phyloP scores from a whole-genome alignment of 208 protist species.

The Acanthamoeba divionensis region DNA sequence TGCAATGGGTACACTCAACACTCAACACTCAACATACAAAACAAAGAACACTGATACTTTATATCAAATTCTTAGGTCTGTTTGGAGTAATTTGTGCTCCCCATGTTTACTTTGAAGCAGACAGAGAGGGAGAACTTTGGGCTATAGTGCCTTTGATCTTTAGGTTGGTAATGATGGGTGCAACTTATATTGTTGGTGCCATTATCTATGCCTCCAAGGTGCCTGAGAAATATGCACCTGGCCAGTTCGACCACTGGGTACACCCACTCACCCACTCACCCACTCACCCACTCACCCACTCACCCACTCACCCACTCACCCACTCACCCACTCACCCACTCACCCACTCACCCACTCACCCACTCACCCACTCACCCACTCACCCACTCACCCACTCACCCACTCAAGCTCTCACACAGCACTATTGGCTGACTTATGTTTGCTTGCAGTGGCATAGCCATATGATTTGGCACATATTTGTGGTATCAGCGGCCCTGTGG shows the following conservation, averaged over 20 bases:
- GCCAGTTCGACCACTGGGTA: constrained; percentile 24
- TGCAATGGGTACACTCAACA: not conserved
- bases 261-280: not conserved
- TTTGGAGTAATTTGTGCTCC: not conserved
- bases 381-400: too few relatives aligned
- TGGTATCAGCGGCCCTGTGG: not conserved
- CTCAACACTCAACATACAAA: not conserved
- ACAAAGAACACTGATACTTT: not conserved
- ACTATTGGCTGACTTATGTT: not conserved
- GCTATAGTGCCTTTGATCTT: not conserved
- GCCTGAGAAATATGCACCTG: constrained; percentile 26
- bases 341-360: too few relatives aligned
- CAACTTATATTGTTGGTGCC: constrained; percentile 32
- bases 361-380: too few relatives aligned
- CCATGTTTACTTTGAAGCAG: not conserved
- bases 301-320: constrained; percentile 1
- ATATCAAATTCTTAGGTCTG: not conserved
- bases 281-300: not conserved
- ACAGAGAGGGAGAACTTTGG: not conserved
- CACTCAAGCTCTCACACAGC: too few relatives aligned
- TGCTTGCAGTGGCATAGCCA: constrained; percentile 12
- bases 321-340: too few relatives aligned
- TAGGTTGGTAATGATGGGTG: not conserved
- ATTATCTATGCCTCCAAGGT: constrained; percentile 40
- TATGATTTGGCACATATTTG: constrained; percentile 39